phyloP scores from a whole-genome alignment of 2,329 filamentous ascomycete species.

The Seiridium cupressi region DNA sequence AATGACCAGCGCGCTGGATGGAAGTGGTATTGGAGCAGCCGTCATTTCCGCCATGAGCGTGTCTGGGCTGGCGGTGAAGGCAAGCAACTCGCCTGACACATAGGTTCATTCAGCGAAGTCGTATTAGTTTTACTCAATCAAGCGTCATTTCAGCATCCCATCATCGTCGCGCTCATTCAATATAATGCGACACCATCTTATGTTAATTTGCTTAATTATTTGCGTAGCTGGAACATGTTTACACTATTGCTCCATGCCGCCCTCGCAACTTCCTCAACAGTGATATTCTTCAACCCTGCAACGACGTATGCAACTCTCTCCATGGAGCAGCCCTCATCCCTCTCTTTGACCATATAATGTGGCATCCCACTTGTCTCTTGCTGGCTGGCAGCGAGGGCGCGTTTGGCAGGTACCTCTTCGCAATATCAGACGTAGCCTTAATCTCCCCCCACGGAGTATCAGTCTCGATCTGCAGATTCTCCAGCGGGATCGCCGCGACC shows the following conservation, averaged over 20 bases:
- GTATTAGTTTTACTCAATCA: too few species aligned
- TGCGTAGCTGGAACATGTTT: constrained; percentile 23
- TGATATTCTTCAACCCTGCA: constrained; percentile 43
- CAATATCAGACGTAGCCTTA: constrained; percentile 28
- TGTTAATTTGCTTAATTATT: neutral
- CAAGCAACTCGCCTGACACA: too few species aligned
- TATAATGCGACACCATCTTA: neutral
- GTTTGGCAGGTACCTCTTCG: constrained; percentile 38
- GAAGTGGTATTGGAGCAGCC: constrained; percentile 72
- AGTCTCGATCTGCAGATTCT: constrained; percentile 42
- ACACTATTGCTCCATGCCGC: constrained; percentile 34
- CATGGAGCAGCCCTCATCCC: constrained; percentile 50
- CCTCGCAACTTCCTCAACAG: constrained; percentile 39
- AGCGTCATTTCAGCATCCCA: too few species aligned
- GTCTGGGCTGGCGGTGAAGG: neutral
- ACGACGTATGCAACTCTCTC: constrained; percentile 45
- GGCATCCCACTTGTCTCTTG: constrained; percentile 44
- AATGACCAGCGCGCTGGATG: constrained; percentile 69
- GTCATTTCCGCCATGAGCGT: constrained; percentile 55
- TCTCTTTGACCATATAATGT: constrained; percentile 46
- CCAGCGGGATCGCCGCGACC: constrained; percentile 37
- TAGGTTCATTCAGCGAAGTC: too few species aligned
- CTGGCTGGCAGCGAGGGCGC: constrained; percentile 34
- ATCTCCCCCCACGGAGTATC: constrained; percentile 49
- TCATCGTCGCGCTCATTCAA: too few species aligned